Evolutionary conservation across 2,329 filamentous ascomycete genomes (phyloP), one percentile per base, ranked within the genome.

Genomic region (Trichoderma semiorbis): DNA sequence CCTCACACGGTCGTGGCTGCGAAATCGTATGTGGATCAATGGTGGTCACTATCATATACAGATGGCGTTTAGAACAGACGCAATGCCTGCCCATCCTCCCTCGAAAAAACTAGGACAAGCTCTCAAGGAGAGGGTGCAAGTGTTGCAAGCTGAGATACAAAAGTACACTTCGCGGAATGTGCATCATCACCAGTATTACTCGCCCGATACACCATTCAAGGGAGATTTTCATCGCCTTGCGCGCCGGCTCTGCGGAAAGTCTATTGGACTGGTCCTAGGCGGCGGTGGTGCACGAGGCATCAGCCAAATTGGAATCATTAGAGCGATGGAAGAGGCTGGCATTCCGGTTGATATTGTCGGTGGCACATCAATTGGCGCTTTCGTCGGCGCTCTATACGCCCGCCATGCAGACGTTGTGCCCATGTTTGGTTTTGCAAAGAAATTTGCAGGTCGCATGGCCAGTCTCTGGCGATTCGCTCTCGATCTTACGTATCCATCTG

Each of bases 391-490:
- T 1, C 85, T 99, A 2, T 99, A 99, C 80, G 96, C 97, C 1
- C 93, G 95, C 71, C 96, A 99, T 79, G 96, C 95, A 11, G 97
- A 99, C 78, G 91, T 98, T 1, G 95, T 99, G 5, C 96, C 96
- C 14, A 97, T 98, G 88, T 97, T 97, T 77, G 96, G 96, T 0
- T 89, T 97, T 60, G 94, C 94, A 16, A 99, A 99, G 87, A 98
- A 98, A 80, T 99, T 99, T 80, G 90, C 96, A 0, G 95, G 96
- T 5, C 92, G 97, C n/a, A 99, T 99, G 97, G 94, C 93, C 58
- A 98, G 95, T 81, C 93, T 98, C 83, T 99, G 96, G 96, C 90
- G 96, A n/a, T 98, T 99, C 80, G 95, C 95, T 1, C 85, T 99
- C 3, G 96, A 99, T 79, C 82, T 99, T 76, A 99, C 96, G 0